phyloP scores from a whole-genome alignment of 2,329 filamentous ascomycete species.

The Exophiala sideris region DNA sequence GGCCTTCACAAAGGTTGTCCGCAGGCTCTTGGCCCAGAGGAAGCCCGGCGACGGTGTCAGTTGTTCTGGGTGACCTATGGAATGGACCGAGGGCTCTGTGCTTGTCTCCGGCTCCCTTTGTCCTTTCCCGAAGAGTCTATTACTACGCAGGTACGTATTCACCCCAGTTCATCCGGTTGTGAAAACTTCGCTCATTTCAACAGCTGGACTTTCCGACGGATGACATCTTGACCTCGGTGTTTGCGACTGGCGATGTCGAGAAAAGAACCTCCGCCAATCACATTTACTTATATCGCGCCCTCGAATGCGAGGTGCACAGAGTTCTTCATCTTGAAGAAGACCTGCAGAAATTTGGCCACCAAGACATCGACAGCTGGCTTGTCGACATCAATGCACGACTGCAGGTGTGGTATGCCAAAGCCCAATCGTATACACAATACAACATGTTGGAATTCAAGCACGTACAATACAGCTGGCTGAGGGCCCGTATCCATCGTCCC shows the following conservation, averaged over 20 bases:
- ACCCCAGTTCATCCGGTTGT: too few relatives aligned
- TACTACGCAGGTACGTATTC: too few relatives aligned
- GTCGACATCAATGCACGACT: constrained; percentile 13
- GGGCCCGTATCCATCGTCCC: constrained; percentile 4
- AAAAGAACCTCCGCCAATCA: constrained; percentile 20
- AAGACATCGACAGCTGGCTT: constrained; percentile 9
- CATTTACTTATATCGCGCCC: constrained; percentile 17
- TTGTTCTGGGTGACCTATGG: constrained; percentile 12
- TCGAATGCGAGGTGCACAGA: constrained; percentile 22
- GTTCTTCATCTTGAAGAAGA: constrained; percentile 19
- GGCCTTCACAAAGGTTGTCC: background rate
- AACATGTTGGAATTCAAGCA: constrained; percentile 22
- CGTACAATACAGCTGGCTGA: constrained; percentile 22
- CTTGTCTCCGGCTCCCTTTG: constrained; percentile 7
- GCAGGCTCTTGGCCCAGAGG: background rate
- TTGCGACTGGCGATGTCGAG: constrained; percentile 1
- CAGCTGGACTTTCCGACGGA: background rate
- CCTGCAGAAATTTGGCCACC: background rate
- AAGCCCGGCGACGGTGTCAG: background rate
- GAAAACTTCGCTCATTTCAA: too few relatives aligned
- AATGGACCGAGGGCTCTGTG: constrained; percentile 12
- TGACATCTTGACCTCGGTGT: constrained; percentile 1
- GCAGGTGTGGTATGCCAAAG: constrained; percentile 16
- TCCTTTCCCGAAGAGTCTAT: background rate
- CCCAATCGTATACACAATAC: constrained; percentile 14